These are phyloP conservation scores for Curvularia lunata DNA, from an alignment of 2,329 filamentous ascomycete genomes.

Conservation along the genomic window DNA sequence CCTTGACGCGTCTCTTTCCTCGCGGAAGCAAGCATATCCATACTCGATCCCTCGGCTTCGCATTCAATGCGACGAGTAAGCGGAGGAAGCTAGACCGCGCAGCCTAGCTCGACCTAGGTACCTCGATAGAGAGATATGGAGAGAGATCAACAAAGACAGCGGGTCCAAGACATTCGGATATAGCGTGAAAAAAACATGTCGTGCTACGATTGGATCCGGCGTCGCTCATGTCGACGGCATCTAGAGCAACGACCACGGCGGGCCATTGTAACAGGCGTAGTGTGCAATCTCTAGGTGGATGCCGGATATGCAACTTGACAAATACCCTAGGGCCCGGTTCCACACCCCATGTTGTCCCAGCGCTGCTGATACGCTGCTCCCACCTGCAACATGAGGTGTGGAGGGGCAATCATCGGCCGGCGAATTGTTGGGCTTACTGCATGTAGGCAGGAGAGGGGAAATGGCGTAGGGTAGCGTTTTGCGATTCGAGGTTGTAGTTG, in stretches of 20 bases:
- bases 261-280: background rate
- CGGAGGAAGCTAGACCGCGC: background rate
- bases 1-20: background rate
- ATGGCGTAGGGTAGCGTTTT: background rate
- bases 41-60: background rate
- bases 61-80: background rate
- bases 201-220: background rate
- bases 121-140: background rate
- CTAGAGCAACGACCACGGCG: background rate
- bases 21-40: background rate
- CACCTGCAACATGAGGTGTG: background rate
- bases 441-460: background rate
- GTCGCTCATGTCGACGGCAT: background rate
- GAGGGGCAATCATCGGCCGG: background rate
- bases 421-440: background rate
- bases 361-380: constrained; percentile 9
- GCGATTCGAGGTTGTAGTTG: background rate
- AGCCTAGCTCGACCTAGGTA: background rate
- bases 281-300: background rate
- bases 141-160: background rate
- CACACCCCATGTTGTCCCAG: background rate
- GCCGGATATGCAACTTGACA: background rate
- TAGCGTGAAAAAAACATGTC: background rate
- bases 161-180: background rate
- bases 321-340: background rate